Percentiles rank a stretch among this genome's conserved stretches.
These are phyloP conservation scores for Coprinopsis marcescibilis DNA, from an alignment of 768 basidiomycete species.

Conservation along the genomic window DNA sequence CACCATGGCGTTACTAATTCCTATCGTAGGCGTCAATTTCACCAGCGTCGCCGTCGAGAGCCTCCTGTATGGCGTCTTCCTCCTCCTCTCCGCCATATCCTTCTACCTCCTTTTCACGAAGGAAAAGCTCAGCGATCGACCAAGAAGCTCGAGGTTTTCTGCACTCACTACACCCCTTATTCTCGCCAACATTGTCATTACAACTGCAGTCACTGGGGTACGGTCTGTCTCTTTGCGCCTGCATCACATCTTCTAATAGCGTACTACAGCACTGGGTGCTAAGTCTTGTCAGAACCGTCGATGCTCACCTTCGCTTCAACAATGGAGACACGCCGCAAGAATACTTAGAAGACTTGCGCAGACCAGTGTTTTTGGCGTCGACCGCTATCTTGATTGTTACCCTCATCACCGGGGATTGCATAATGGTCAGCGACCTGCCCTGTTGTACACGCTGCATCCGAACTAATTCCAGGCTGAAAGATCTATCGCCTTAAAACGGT, in stretches of 20 bases:
- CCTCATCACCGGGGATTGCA: constrained; percentile 6
- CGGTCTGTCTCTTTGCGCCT: not conserved
- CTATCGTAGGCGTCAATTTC: constrained; percentile 5
- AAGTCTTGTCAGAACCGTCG: constrained; percentile 2
- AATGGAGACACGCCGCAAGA: not conserved
- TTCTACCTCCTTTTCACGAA: constrained; percentile 7
- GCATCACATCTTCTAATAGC: not conserved
- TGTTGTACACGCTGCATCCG: not conserved
- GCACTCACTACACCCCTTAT: constrained; percentile 9
- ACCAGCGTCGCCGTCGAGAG: constrained; percentile 9
- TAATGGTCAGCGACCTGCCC: constrained; percentile 1
- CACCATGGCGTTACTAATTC: constrained; percentile 6
- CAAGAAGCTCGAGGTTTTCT: constrained; percentile 5
- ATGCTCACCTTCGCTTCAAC: not conserved
- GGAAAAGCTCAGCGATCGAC: constrained; percentile 9
- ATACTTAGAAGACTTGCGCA: constrained; percentile 3
- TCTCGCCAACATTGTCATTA: constrained; percentile 4
- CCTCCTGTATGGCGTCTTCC: constrained; percentile 10
- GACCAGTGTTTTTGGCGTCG: not conserved
- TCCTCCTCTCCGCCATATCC: constrained; percentile 7
- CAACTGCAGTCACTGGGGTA: constrained; percentile 4
- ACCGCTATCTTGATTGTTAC: constrained; percentile 6
- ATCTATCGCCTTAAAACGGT: constrained; percentile 8
- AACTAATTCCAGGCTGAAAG: not conserved
- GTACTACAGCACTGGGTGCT: constrained; percentile 7